Percentiles rank a stretch among this genome's conserved stretches.
These are phyloP conservation scores for Chalciporus sphaerocephalus DNA, from an alignment of 768 basidiomycete species.

Conservation along the genomic window DNA sequence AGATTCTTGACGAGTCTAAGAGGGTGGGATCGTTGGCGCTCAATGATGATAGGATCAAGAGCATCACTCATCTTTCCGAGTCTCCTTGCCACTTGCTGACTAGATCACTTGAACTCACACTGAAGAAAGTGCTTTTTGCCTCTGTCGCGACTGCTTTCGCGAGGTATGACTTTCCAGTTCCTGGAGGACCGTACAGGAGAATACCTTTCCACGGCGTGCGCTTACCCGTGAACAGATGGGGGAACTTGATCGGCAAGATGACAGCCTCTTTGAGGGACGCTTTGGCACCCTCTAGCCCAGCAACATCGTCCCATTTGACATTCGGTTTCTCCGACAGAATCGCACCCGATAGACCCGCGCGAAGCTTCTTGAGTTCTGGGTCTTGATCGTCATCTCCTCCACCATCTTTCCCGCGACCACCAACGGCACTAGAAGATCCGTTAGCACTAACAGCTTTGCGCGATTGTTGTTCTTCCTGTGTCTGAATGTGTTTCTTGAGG, in stretches of 20 bases:
- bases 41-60: background rate
- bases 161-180: conserved; percentile 94
- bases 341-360: conserved; percentile 83
- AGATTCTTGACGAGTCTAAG: conserved; percentile 88
- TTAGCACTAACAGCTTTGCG: conserved; percentile 48
- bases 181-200: conserved; percentile 93
- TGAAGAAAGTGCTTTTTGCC: conserved; percentile 98
- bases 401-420: conserved; percentile 46
- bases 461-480: conserved; percentile 54
- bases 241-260: conserved; percentile 99
- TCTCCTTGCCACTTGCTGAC: conserved; percentile 99
- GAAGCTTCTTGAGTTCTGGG: conserved; percentile 92
- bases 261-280: conserved; percentile 97
- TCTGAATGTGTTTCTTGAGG: conserved; percentile 75
- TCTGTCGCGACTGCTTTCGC: conserved; percentile 99
- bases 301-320: conserved; percentile 98
- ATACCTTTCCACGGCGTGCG: conserved; percentile 97
- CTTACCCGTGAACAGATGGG: conserved; percentile 97
- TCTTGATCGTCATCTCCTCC: conserved; percentile 66
- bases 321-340: conserved; percentile 93
- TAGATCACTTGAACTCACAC: conserved; percentile 89
- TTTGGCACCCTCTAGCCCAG: conserved; percentile 92
- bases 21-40: conserved; percentile 1
- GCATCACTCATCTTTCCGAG: conserved; percentile 73
- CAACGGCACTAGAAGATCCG: conserved; percentile 38